Conservation (phyloP, 345 rosid species). For the Eucalyptus curtisii region DNA sequence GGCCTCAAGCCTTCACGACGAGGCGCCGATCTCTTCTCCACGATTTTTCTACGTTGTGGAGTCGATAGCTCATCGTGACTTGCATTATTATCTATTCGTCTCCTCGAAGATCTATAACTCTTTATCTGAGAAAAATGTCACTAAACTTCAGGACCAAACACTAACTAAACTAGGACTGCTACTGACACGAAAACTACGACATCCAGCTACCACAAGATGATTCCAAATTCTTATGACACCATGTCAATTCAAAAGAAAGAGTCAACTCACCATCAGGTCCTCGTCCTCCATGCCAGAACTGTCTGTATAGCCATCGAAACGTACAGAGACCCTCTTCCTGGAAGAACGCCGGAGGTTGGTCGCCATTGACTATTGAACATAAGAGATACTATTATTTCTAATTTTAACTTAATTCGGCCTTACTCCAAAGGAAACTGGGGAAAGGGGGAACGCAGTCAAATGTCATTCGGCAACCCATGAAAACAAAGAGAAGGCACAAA, state of each 20-base stretch:
- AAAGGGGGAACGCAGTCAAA: neutral
- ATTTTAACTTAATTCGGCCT: neutral
- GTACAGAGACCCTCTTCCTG: constrained; percentile 72
- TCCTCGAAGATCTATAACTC: constrained; percentile 45
- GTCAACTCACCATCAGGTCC: constrained; percentile 73
- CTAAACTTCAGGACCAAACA: neutral
- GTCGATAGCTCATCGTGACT: constrained; percentile 52
- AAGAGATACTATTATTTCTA: neutral
- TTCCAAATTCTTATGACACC: neutral
- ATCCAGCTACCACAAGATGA: neutral
- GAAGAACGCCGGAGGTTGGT: constrained; percentile 94
- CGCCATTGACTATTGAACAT: constrained; percentile 43
- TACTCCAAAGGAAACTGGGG: neutral
- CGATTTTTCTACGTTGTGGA: constrained; percentile 39
- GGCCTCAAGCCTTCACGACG: constrained; percentile 99
- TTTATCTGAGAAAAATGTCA: constrained; percentile 33
- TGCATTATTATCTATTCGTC: constrained; percentile 35
- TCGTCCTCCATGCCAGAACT: constrained; percentile 96
- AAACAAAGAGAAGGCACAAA: neutral
- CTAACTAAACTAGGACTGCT: neutral
- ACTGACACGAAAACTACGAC: neutral
- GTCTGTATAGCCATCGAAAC: constrained; percentile 71
- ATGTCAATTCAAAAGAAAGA: neutral
- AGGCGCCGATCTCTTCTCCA: constrained; percentile 47
- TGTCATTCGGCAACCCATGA: neutral